Evolutionary conservation across 768 basidiomycete genomes (phyloP), one percentile per base, ranked within the genome.

Genomic region (Hypsizygus marmoreus): DNA sequence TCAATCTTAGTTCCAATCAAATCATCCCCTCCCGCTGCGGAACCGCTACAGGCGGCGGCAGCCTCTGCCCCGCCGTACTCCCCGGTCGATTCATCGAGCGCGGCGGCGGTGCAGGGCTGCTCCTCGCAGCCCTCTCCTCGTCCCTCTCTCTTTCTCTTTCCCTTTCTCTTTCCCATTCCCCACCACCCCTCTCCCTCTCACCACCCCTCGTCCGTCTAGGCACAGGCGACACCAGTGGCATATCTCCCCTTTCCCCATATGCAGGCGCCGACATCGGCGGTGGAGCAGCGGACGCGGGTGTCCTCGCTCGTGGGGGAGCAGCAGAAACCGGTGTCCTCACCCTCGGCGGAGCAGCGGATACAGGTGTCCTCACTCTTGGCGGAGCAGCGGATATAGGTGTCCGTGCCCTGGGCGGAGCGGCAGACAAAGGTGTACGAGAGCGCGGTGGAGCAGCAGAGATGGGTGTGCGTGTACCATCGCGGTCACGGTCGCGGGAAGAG

Each of bases 381-480:
- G 50, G 49, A 3, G 47, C 44, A 13, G 55, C 47, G 16, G 58
- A 60, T 22, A 50, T 26, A 17, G 58, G 58, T 11, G 78, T 16
- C 81, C 88, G 59, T 78, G 86, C 49, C 86, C 89, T 63, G 80
- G 80, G 13, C 86, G 70, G 14, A 84, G 72, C 80, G 79, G 51
- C 20, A 20, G 4, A 42, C 25, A 36, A 40, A 10, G 48, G 49
- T 4, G 55, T 59, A 2, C 42, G 45, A 25, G 56, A 25, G 29
- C 51, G 45, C 10, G 45, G 46, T 14, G 43, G 44, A 8, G 36
- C 29, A 10, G 49, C 42, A n/a, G 56, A 50, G 9, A 33, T 34
- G 4, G 54, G 51, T 19, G 50, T 54, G 19, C 36, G 58, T 13
- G 36, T 16, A 17, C 22, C 26, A 19, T 46, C 49, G 7, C 43